These are phyloP conservation scores for Colletotrichum simmondsii DNA, from an alignment of 2,329 filamentous ascomycete species.

Conservation along the genomic window DNA sequence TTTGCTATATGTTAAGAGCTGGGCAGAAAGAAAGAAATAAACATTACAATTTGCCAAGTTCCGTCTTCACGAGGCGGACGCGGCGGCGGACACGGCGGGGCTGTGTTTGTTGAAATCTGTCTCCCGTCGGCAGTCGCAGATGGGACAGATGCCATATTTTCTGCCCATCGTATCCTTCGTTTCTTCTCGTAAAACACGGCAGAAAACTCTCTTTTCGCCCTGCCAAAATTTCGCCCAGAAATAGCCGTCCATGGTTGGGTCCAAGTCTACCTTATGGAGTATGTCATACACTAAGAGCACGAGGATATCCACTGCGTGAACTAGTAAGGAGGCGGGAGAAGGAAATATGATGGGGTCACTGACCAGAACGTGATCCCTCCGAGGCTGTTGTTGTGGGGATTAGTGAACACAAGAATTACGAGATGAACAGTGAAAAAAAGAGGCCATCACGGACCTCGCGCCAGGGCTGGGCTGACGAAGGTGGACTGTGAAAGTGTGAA, in stretches of 20 bases:
- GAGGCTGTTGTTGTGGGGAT: background rate
- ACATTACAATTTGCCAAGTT: too few species aligned
- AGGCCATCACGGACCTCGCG: background rate
- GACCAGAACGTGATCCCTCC: background rate
- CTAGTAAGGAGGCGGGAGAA: background rate
- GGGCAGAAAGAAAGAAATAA: background rate
- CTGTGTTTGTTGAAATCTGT: background rate
- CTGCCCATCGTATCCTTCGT: background rate
- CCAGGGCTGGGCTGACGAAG: background rate
- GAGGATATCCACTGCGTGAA: background rate
- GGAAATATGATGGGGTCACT: background rate
- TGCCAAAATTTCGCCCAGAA: background rate
- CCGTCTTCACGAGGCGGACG: too few species aligned
- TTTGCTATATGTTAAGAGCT: background rate
- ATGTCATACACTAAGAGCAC: background rate
- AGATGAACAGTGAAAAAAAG: background rate
- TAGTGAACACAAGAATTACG: background rate
- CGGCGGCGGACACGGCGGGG: background rate
- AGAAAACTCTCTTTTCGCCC: background rate
- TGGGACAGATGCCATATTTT: background rate
- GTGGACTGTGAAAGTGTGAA: background rate
- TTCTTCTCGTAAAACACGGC: background rate
- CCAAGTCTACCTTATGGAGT: too few species aligned
- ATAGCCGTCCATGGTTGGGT: constrained; percentile 12
- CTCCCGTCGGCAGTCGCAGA: background rate